Base-by-base conservation (phyloP, 805 yeast genomes). In the Torulaspora franciscae region DNA sequence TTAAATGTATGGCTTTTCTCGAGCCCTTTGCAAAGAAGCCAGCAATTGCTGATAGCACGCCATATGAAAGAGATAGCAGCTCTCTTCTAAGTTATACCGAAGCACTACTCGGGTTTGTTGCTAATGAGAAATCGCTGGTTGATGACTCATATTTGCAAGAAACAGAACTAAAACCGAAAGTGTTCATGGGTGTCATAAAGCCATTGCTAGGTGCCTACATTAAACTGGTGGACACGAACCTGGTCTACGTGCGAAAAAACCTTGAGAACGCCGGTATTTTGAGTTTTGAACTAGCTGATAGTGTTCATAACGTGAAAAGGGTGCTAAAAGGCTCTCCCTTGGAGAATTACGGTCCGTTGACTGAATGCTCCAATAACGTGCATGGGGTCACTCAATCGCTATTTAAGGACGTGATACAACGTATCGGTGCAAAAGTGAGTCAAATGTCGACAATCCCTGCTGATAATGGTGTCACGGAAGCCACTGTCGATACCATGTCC, bases 401-500 rank as follows among this genome's bases (percentile, higher is more conserved):
- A n/a, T 80, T 85, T 56, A 62, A 64, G 42, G 85, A 80, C 43
- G 72, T 79, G 39, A 70, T 87, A 45, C 66, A 66, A 36, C 75
- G 72, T 48, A 79, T 85, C 25, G 85, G 79, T 37, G 57, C 59
- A 3, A 69, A 78, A 36, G 76, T 81, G 13, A 64, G 58, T 13
- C 56, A 69, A n/a, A 58, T 78, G 45, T 67, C 72, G 2, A 57
- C 66, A 7, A 59, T 83, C 32, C 83, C 87, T 8, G 73, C 74
- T 37, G 96, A 87, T 49, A 76, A 75, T 53, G 85, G 85, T 42
- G 77, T 87, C 36, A 75, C 85, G 34, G 89, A 81, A 55, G 73
- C 80, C 11, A 81, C 86, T 0, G 81, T 82, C n/a, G 91, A 84
- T 46, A 67, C 81, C 7, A 77, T 85, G 69, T 79, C 89, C 0